These are phyloP conservation scores for Monosporascus sp. DNA, from an alignment of 2,329 filamentous ascomycete species.

Conservation along the genomic window DNA sequence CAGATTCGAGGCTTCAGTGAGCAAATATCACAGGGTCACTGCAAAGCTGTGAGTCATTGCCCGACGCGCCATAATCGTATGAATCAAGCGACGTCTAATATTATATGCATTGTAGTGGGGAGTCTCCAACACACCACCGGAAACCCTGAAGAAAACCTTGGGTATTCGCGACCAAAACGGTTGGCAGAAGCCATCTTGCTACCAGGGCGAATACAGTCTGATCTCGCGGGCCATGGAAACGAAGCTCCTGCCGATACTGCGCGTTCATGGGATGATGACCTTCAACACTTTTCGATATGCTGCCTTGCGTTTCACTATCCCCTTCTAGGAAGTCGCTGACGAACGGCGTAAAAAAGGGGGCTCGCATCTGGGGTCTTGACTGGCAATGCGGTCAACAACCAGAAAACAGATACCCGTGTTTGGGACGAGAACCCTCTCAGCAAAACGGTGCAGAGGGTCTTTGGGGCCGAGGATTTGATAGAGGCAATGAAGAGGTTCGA, in stretches of 20 bases:
- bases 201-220: constrained; percentile 35
- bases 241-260: constrained; percentile 29
- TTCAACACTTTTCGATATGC: constrained; percentile 14
- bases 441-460: constrained; percentile 19
- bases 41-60: constrained; percentile 17
- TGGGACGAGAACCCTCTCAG: constrained; percentile 19
- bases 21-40: constrained; percentile 25
- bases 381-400: constrained; percentile 22
- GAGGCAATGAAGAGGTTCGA: constrained; percentile 26
- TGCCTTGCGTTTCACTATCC: neutral
- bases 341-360: constrained; percentile 1
- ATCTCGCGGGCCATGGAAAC: constrained; percentile 32
- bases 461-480: constrained; percentile 21
- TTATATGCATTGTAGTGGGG: constrained; percentile 23
- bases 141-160: constrained; percentile 25
- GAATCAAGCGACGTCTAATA: no score
- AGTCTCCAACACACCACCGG: constrained; percentile 29
- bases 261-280: constrained; percentile 19
- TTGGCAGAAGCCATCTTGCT: constrained; percentile 32
- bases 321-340: neutral
- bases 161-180: constrained; percentile 26
- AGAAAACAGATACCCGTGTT: constrained; percentile 22
- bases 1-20: constrained; percentile 28
- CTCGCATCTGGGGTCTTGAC: constrained; percentile 26
- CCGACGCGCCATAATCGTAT: no score